Conservation (phyloP, 176 grass and related monocot species). For the Cenchrus americanus region DNA sequence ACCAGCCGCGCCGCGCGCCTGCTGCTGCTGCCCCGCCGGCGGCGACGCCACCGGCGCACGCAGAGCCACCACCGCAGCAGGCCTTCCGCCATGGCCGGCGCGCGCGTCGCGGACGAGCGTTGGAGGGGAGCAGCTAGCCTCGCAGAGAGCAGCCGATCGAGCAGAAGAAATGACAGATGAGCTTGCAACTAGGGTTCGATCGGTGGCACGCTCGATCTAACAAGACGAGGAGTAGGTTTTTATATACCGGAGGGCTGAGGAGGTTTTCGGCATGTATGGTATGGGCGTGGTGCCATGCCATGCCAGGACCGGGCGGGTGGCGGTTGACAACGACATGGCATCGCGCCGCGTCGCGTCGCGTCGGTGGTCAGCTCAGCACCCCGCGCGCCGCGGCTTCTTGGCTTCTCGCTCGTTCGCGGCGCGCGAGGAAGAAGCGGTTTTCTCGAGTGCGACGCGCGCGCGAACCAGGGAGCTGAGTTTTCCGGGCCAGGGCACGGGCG, state of each 20-base stretch:
- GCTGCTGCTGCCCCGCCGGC: neutral
- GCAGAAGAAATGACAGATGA: too few relatives aligned
- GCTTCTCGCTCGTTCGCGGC: neutral
- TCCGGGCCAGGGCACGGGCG: conserved; percentile 5
- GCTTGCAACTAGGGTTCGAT: neutral
- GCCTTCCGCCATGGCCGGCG: conserved; percentile 12
- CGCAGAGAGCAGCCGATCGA: too few relatives aligned
- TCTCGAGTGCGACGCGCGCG: neutral
- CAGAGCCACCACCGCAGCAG: conserved; percentile 46
- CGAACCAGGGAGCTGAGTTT: neutral
- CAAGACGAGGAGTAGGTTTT: neutral
- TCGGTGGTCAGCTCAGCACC: conserved; percentile 35
- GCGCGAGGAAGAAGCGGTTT: too few relatives aligned
- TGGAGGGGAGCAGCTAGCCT: too few relatives aligned
- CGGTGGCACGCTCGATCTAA: neutral
- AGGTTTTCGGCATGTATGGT: conserved; percentile 18
- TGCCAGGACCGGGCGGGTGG: neutral
- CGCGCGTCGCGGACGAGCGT: neutral
- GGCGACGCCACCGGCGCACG: neutral
- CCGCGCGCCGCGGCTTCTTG: neutral
- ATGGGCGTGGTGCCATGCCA: neutral
- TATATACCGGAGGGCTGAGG: neutral
- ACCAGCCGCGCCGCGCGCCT: conserved; percentile 41
- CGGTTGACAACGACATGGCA: neutral
- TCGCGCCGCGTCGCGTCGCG: neutral